These are phyloP conservation scores for Penicillium capsulatum DNA, from an alignment of 2,329 filamentous ascomycete species.

Conservation along the genomic window DNA sequence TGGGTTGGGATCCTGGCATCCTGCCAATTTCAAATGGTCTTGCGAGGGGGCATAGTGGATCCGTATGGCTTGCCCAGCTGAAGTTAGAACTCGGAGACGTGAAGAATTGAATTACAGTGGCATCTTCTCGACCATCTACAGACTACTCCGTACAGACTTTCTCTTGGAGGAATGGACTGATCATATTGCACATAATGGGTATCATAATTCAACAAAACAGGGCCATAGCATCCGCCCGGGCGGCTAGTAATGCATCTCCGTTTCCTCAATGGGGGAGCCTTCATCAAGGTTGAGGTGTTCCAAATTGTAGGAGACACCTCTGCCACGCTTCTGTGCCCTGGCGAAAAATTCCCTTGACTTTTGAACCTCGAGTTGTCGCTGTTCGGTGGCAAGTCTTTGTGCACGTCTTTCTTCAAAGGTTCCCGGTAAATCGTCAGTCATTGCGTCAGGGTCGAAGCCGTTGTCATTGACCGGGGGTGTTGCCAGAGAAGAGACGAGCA, in stretches of 20 bases:
- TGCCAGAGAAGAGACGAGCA: slow-evolving; percentile 43
- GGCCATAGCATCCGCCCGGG: no score
- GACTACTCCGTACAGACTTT: no score
- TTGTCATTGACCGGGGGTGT: slow-evolving; percentile 16
- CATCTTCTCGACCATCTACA: no score
- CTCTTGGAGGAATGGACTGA: no score
- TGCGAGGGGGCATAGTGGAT: no score
- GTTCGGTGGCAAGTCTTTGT: slow-evolving; percentile 33
- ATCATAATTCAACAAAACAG: background rate
- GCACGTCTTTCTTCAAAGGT: slow-evolving; percentile 32
- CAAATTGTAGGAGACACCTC: slow-evolving; percentile 29
- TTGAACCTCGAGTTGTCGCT: slow-evolving; percentile 27
- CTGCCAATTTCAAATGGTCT: no score
- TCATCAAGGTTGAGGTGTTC: slow-evolving; percentile 30
- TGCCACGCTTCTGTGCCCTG: slow-evolving; percentile 31
- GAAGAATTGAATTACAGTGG: no score
- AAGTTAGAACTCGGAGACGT: no score
- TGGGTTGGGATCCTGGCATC: no score
- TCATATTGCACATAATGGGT: no score
- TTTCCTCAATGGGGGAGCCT: slow-evolving; percentile 3
- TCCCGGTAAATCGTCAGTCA: slow-evolving; percentile 21
- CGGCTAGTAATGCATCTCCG: no score
- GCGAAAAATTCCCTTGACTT: slow-evolving; percentile 35
- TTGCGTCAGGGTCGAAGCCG: slow-evolving; percentile 13
- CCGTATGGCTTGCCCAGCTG: no score